Evolutionary conservation across 179 eudicot species (phyloP).

Genomic region (Pouteria campechiana): DNA sequence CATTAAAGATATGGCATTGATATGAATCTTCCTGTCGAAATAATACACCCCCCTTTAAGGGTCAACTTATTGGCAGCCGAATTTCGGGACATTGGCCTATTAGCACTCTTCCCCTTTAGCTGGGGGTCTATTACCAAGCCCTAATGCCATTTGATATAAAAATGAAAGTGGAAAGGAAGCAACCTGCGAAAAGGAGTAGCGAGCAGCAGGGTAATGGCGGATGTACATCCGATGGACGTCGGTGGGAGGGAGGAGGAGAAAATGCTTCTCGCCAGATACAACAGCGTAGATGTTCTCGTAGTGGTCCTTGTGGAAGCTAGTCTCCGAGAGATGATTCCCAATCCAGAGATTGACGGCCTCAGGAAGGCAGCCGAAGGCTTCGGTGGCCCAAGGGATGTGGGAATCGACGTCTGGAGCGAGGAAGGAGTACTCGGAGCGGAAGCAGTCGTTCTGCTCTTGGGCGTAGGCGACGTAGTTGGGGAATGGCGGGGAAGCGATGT

Average conservation of each 20-base stretch:
- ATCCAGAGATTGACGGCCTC: constrained; percentile 97
- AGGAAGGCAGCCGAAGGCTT: constrained; percentile 68
- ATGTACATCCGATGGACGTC: constrained; percentile 89
- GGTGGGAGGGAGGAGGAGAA: constrained; percentile 83
- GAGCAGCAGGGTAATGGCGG: constrained; percentile 64
- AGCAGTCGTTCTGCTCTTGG: constrained; percentile 95
- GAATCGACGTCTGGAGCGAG: constrained; percentile 53
- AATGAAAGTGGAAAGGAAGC: neutral
- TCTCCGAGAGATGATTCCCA: constrained; percentile 54
- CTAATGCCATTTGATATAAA: neutral
- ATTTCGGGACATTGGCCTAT: too few species aligned
- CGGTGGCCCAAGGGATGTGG: constrained; percentile 72
- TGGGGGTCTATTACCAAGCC: too few species aligned
- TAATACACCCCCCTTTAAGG: too few species aligned
- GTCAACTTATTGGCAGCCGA: too few species aligned
- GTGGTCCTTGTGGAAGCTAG: constrained; percentile 91
- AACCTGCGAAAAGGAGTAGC: constrained; percentile 52
- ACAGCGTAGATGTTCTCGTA: constrained; percentile 91
- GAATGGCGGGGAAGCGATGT: constrained; percentile 20
- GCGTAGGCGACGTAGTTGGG: constrained; percentile 50
- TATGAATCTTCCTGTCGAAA: too few species aligned
- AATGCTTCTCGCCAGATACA: constrained; percentile 79
- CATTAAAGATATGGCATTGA: too few species aligned
- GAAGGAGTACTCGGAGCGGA: constrained; percentile 48
- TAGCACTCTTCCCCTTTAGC: too few species aligned